Base-by-base conservation (phyloP, 495 filamentous ascomycete genomes). In the Darksidea phi region DNA sequence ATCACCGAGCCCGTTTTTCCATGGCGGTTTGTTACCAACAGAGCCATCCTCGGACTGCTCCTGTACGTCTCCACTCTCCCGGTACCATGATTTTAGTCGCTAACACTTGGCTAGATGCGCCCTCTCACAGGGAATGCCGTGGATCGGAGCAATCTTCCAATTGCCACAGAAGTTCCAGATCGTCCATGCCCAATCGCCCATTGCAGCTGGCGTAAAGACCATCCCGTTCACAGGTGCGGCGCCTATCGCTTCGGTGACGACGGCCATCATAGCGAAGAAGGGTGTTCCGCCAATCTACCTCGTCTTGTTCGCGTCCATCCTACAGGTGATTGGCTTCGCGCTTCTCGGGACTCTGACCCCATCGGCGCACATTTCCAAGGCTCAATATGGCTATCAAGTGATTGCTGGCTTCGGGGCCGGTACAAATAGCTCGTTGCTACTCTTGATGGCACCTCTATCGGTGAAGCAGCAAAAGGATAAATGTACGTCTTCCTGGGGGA, bases 301-400 rank as follows among this genome's bases (percentile, higher is more conserved):
- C 2, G 23, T 52, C 11, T 5, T 52, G 1, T 20, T 37, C 12
- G 49, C 23, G 2, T 32, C 49, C 13, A 37, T 8, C 15, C 7
- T 52, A 3, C 49, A 52, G 26, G 20, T 34, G 11, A 25, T 37
- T 37, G 49, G 49, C 8, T 37, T 34, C 24, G 10, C 49, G 13
- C 6, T 34, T 20, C 20, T 52, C 8, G 24, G 49, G 15, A 24
- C 18, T 11, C 11, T 50, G 10, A 13, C 48, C 10, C 24, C 10
- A 10, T 50, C 48, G 10, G 5, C 8, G 18, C 18, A 50, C 24
- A 37, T 52, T 36, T 8, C n/a, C 6, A 37, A 32, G 28, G 8
- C 49, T 6, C 49, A 34, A n/a, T 52, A 52, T 37, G 49, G 49
- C 3, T 52, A 52, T 36, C 49, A 52, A 37, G 49, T 37, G 7